Conservation (phyloP, 129 eudicot species). For the Silybum marianum region DNA sequence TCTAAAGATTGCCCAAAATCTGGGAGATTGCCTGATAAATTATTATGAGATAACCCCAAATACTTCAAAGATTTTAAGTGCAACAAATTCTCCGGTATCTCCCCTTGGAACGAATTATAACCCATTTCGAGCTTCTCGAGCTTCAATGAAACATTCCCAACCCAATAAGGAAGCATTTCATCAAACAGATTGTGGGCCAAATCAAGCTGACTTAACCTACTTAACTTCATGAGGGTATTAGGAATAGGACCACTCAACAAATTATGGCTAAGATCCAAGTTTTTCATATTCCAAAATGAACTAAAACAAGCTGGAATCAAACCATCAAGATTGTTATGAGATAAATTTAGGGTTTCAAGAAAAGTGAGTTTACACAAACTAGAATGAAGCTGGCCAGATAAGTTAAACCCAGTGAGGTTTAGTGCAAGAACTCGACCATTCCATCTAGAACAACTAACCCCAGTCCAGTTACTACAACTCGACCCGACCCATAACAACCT, state of each 20-base stretch:
- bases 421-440: slow-evolving; percentile 65
- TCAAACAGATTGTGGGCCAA: slow-evolving; percentile 53
- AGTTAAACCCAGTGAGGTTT: slow-evolving; percentile 60
- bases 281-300: slow-evolving; percentile 47
- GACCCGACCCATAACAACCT: slow-evolving; percentile 70
- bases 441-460: slow-evolving; percentile 58
- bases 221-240: slow-evolving; percentile 38
- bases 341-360: slow-evolving; percentile 69
- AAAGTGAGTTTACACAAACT: slow-evolving; percentile 69
- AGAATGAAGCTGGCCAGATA: slow-evolving; percentile 59
- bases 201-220: slow-evolving; percentile 50
- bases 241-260: slow-evolving; percentile 57
- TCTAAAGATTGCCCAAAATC: slow-evolving; percentile 73
- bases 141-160: slow-evolving; percentile 61
- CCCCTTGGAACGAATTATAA: slow-evolving; percentile 64
- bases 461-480: slow-evolving; percentile 63
- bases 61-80: slow-evolving; percentile 54
- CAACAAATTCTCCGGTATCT: slow-evolving; percentile 67
- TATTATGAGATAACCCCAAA: slow-evolving; percentile 72
- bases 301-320: slow-evolving; percentile 66
- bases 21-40: slow-evolving; percentile 54
- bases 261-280: slow-evolving; percentile 64
- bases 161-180: slow-evolving; percentile 66
- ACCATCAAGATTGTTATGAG: slow-evolving; percentile 57
- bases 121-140: slow-evolving; percentile 65